These are phyloP conservation scores for Arachnopeziza araneosa DNA, from an alignment of 2,329 filamentous ascomycete species.

Conservation along the genomic window DNA sequence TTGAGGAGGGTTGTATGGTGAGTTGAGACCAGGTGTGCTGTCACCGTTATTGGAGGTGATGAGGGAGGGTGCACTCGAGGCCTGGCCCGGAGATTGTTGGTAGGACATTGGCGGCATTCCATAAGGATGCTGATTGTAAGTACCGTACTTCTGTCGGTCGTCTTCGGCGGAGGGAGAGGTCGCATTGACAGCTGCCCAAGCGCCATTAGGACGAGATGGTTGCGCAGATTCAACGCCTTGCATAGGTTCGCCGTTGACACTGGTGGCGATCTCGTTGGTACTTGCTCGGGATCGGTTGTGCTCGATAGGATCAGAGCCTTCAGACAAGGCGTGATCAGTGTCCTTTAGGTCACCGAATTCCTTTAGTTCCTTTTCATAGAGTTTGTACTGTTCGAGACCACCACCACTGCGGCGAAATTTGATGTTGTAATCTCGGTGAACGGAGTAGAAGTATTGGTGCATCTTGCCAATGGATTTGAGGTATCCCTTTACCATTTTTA, in stretches of 20 bases:
- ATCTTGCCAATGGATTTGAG: slow-evolving; percentile 47
- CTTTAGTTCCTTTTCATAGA: slow-evolving; percentile 45
- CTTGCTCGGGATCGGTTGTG: slow-evolving; percentile 23
- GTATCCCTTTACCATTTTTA: slow-evolving; percentile 54
- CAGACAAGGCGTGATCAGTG: slow-evolving; percentile 15
- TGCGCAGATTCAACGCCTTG: slow-evolving; percentile 24
- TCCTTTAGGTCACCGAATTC: slow-evolving; percentile 41
- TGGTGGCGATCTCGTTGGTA: slow-evolving; percentile 21
- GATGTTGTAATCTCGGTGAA: slow-evolving; percentile 41
- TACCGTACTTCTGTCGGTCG: slow-evolving; percentile 18
- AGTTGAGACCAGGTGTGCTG: slow-evolving; percentile 20
- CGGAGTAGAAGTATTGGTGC: slow-evolving; percentile 45
- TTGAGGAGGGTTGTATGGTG: slow-evolving; percentile 20
- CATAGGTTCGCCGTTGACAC: slow-evolving; percentile 26
- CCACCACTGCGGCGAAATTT: slow-evolving; percentile 38
- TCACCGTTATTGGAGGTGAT: slow-evolving; percentile 25
- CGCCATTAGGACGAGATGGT: slow-evolving; percentile 18
- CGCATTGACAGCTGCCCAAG: slow-evolving; percentile 27
- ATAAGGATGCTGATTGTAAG: slow-evolving; percentile 16
- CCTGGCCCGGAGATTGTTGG: slow-evolving; percentile 20
- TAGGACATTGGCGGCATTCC: slow-evolving; percentile 12
- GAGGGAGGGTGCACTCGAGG: slow-evolving; percentile 21
- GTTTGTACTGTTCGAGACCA: slow-evolving; percentile 50
- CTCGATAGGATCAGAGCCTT: slow-evolving; percentile 22
- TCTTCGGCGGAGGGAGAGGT: slow-evolving; percentile 21